A percentile compares a stretch with the other conserved stretches of the same genome.
These are phyloP conservation scores for Diversispora eburnea DNA, from an alignment of 192 early-diverging fungal genomes.

Conservation along the genomic window DNA sequence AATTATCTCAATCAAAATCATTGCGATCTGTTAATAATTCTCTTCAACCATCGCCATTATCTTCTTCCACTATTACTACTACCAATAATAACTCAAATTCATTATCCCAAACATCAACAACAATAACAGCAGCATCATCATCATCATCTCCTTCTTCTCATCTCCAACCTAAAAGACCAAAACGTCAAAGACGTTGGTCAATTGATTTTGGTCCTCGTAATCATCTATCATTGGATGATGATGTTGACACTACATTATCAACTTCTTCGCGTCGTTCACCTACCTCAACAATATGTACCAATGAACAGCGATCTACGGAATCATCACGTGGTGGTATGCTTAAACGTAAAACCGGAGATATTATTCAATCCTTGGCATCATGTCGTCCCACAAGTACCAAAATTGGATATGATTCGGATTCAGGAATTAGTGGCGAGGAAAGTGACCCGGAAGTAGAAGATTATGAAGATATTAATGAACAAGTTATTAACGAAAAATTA, in stretches of 20 bases:
- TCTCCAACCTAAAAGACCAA: background rate
- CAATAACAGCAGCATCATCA: no score
- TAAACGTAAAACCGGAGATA: slow-evolving; percentile 2
- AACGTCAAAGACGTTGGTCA: slow-evolving; percentile 12
- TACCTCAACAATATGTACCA: background rate
- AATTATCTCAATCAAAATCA: background rate
- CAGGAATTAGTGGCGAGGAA: background rate
- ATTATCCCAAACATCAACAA: no score
- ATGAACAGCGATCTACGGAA: background rate
- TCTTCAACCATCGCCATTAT: background rate
- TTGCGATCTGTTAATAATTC: background rate
- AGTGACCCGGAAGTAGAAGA: background rate
- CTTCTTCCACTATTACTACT: background rate
- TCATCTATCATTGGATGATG: background rate
- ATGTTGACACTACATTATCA: no score
- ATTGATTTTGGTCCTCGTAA: slow-evolving; percentile 14
- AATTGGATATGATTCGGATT: slow-evolving; percentile 6
- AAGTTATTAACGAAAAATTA: background rate
- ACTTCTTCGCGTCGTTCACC: background rate
- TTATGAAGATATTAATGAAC: background rate
- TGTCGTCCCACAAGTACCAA: slow-evolving; percentile 2
- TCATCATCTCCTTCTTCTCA: background rate
- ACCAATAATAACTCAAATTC: no score
- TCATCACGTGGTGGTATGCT: background rate
- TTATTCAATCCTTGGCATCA: slow-evolving; percentile 8